Evolutionary conservation across 192 early-diverging fungal species (phyloP).

Genomic region (Coemansia sp.): DNA sequence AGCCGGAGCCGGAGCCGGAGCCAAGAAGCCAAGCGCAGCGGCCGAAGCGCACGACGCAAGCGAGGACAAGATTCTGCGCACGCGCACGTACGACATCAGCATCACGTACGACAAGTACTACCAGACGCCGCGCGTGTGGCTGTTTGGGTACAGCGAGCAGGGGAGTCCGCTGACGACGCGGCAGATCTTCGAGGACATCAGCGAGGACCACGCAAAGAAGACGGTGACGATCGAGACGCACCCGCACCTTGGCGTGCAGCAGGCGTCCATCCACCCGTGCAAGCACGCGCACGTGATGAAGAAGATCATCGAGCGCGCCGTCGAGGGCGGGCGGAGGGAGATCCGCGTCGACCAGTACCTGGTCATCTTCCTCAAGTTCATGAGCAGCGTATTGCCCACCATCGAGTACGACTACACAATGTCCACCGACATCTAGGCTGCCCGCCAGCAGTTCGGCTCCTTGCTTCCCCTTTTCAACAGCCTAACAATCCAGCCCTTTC

Average conservation of each 20-base stretch:
- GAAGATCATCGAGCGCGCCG: conserved; percentile 79
- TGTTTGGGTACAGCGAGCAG: conserved; percentile 96
- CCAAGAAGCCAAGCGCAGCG: background rate
- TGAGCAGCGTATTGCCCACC: conserved; percentile 94
- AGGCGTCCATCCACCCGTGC: conserved; percentile 98
- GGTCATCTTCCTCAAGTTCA: conserved; percentile 96
- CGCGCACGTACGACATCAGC: conserved; percentile 96
- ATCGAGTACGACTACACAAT: conserved; percentile 99
- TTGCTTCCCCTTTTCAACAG: background rate
- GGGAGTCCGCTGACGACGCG: conserved; percentile 74
- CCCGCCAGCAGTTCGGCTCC: too few species aligned
- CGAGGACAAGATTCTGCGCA: conserved; percentile 82
- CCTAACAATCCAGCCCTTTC: too few species aligned
- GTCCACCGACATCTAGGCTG: conserved; percentile 67
- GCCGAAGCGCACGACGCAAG: conserved; percentile 7
- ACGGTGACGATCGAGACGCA: conserved; percentile 98
- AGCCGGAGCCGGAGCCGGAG: too few species aligned
- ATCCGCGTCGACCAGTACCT: conserved; percentile 94
- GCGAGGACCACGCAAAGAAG: conserved; percentile 98
- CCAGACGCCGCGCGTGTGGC: conserved; percentile 96
- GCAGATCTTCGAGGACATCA: conserved; percentile 98
- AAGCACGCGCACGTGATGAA: conserved; percentile 98
- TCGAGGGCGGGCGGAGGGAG: conserved; percentile 61
- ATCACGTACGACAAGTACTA: conserved; percentile 99
- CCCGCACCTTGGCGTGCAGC: conserved; percentile 83